Conservation (phyloP, 2,329 filamentous ascomycete species). For the Alternaria gansuensis region DNA sequence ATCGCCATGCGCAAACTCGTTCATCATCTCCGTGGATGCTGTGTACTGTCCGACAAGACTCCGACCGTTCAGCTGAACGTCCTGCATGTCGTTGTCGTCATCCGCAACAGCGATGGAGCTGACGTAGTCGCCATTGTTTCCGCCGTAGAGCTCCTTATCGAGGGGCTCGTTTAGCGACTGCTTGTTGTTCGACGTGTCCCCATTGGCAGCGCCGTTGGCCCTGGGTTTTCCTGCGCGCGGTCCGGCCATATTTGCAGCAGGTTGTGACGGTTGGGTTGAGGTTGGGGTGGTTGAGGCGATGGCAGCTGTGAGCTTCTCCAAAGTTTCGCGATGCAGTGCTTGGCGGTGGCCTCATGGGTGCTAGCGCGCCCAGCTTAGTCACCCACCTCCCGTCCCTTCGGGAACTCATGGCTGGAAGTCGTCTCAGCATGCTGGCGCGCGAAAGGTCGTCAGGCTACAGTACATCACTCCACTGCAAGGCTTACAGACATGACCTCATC, state of each 20-base stretch:
- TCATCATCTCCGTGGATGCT: constrained; percentile 87
- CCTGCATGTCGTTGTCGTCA: constrained; percentile 80
- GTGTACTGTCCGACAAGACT: constrained; percentile 95
- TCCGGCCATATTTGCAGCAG: constrained; percentile 48
- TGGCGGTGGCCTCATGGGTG: constrained; percentile 18
- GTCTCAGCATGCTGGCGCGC: background rate
- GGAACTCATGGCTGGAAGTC: constrained; percentile 9
- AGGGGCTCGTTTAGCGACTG: constrained; percentile 88
- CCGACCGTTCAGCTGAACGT: constrained; percentile 70
- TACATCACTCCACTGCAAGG: constrained; percentile 1
- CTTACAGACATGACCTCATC: constrained; percentile 1
- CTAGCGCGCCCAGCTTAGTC: constrained; percentile 21
- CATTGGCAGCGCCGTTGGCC: constrained; percentile 79
- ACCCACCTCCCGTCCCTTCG: background rate
- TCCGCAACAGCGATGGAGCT: constrained; percentile 83
- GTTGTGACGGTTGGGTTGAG: constrained; percentile 26
- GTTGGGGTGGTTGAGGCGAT: constrained; percentile 25
- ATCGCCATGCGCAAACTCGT: constrained; percentile 89
- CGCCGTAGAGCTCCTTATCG: constrained; percentile 84
- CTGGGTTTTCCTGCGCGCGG: constrained; percentile 69
- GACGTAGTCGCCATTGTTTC: constrained; percentile 81
- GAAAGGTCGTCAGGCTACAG: constrained; percentile 3
- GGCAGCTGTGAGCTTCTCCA: constrained; percentile 21
- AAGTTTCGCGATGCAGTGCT: constrained; percentile 26
- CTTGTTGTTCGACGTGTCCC: constrained; percentile 85